These are phyloP conservation scores for Trichoderma reesei DNA, from an alignment of 495 filamentous ascomycete species.

Conservation along the genomic window DNA sequence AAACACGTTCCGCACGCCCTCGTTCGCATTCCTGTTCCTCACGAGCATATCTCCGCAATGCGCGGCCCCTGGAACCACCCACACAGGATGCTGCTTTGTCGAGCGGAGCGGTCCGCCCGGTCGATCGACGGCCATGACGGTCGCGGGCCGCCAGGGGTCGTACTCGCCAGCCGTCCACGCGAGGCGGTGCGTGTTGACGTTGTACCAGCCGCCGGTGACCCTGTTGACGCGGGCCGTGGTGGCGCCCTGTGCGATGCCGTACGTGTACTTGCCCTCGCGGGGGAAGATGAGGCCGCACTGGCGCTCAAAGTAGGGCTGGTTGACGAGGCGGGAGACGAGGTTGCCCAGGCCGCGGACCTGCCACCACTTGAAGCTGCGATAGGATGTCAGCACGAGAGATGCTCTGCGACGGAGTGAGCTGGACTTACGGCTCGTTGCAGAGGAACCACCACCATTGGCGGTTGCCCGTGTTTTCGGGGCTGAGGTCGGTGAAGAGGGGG, in stretches of 20 bases:
- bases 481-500: conserved; percentile 46
- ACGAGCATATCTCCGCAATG: conserved; percentile 43
- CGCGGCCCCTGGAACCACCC: conserved; percentile 46
- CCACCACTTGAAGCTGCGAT: conserved; percentile 38
- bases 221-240: conserved; percentile 47
- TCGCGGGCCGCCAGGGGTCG: conserved; percentile 49
- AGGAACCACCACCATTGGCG: conserved; percentile 58
- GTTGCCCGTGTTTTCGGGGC: conserved; percentile 40
- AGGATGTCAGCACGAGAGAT: neutral
- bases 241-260: conserved; percentile 40
- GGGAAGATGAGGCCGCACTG: conserved; percentile 56
- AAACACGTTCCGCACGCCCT: conserved; percentile 26
- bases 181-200: conserved; percentile 45
- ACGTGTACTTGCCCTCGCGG: conserved; percentile 36
- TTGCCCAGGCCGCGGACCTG: conserved; percentile 38
- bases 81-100: conserved; percentile 33
- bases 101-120: conserved; percentile 45
- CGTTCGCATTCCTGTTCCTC: conserved; percentile 26
- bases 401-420: neutral
- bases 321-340: conserved; percentile 50
- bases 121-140: conserved; percentile 41
- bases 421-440: conserved; percentile 50
- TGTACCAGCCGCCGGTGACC: conserved; percentile 49
- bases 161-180: conserved; percentile 55
- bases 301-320: conserved; percentile 45